Evolutionary conservation across 257 asterid species (phyloP), one percentile per base, ranked within the genome.

Genomic region (Scutellaria galericulata): DNA sequence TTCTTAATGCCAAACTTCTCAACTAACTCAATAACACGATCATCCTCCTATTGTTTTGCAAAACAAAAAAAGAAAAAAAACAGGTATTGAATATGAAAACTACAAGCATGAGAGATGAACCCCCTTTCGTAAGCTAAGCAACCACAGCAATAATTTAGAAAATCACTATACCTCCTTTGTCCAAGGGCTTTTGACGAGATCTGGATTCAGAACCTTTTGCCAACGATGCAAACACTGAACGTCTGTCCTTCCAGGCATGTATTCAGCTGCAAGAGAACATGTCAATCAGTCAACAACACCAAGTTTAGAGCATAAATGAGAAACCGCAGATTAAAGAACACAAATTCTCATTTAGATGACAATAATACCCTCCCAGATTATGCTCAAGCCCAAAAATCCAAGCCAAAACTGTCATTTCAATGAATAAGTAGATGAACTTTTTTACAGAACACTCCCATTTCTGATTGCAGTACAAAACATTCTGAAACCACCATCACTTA

Each of bases 201-300:
- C 93, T 58, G 98, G 98, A 75, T 90, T 82, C 75, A 92, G 84
- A 81, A 92, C 98, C 73, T 90, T 88, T 74, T 88, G 93, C 97
- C 98, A 92, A 31, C 97, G 96, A 69, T 92, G 97, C 80, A 92
- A 74, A 85, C 97, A 92, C 74, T 92, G 98, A 58, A 90, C 90
- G 50, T 87, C 96, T 52, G 94, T 86, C 81, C 96, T 84, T 70
- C 96, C 96, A 40, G 82, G 70, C 68, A 92, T 68, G 76, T 73
- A 78, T 82, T 82, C 92, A 58, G 98, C 98, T 92, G 86, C 55
- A 75, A 79, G 68, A 75, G 47, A 76, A 85, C 46, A 45, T n/a
- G 31, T 42, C 63, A 57, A 59, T 24, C 31, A 51, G 42, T 60
- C 15, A 71, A 56, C 22, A 39, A 65, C n/a, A 47, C 54, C 44